phyloP scores from a whole-genome alignment of 352 stramenopile genomes.

The Globisporangium megalacanthum region DNA sequence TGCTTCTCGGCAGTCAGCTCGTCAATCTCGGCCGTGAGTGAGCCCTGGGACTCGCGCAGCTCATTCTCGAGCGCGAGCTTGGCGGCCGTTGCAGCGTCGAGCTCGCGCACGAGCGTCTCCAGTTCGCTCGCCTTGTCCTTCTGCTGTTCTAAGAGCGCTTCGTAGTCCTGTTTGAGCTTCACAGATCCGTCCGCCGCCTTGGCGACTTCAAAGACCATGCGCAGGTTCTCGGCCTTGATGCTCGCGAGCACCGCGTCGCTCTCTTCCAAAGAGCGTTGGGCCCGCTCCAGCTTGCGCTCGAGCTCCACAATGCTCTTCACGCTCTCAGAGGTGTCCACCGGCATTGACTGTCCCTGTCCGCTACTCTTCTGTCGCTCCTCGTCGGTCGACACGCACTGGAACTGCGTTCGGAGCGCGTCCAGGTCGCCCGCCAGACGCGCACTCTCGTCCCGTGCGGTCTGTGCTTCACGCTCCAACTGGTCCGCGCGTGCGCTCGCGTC shows the following conservation, averaged over 20 bases:
- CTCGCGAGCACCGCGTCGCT: slow-evolving; percentile 42
- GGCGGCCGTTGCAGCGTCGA: slow-evolving; percentile 25
- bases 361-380: background rate
- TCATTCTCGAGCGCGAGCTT: slow-evolving; percentile 20
- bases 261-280: slow-evolving; percentile 27
- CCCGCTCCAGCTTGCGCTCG: slow-evolving; percentile 23
- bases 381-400: slow-evolving; percentile 15
- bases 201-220: slow-evolving; percentile 72
- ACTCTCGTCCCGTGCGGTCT: slow-evolving; percentile 14
- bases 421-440: slow-evolving; percentile 13
- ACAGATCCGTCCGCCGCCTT: slow-evolving; percentile 56
- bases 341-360: too few relatives aligned
- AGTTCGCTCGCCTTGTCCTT: slow-evolving; percentile 28
- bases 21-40: slow-evolving; percentile 7
- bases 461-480: slow-evolving; percentile 18
- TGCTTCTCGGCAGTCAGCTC: slow-evolving; percentile 15
- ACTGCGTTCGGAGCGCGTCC: slow-evolving; percentile 14
- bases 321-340: background rate
- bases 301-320: slow-evolving; percentile 6
- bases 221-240: slow-evolving; percentile 66
- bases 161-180: slow-evolving; percentile 59
- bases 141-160: slow-evolving; percentile 29
- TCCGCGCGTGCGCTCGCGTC: background rate
- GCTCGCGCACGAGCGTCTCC: slow-evolving; percentile 21
- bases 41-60: slow-evolving; percentile 12